Evolutionary conservation across 805 yeast species (phyloP).

Genomic region (Scheffersomyces ergatensis): DNA sequence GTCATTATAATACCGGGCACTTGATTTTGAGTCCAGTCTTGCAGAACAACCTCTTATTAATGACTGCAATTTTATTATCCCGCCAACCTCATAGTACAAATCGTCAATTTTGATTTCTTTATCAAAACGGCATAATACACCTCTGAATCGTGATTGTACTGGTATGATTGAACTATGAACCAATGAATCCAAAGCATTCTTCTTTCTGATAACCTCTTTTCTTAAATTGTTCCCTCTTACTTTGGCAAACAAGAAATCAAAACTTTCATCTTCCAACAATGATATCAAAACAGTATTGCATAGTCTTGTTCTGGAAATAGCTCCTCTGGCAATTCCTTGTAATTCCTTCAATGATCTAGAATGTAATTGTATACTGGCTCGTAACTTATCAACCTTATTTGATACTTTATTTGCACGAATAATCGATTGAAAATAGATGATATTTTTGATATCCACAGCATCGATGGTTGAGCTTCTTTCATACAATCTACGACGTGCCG

Average conservation of each 20-base stretch:
- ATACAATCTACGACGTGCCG: constrained; percentile 22
- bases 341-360: constrained; percentile 22
- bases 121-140: constrained; percentile 57
- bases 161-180: constrained; percentile 26
- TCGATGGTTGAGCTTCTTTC: constrained; percentile 12
- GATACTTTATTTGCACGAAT: constrained; percentile 37
- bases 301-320: constrained; percentile 37
- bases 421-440: constrained; percentile 35
- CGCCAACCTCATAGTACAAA: constrained; percentile 41
- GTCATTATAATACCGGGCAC: constrained; percentile 46
- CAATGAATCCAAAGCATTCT: constrained; percentile 11
- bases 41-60: constrained; percentile 45
- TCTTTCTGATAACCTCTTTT: constrained; percentile 15
- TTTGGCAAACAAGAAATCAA: constrained; percentile 40
- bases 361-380: constrained; percentile 5
- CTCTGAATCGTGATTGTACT: constrained; percentile 62
- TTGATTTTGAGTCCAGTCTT: constrained; percentile 34
- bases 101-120: constrained; percentile 55
- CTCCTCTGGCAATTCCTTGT: constrained; percentile 47
- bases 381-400: constrained; percentile 13
- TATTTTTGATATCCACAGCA: constrained; percentile 16
- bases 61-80: constrained; percentile 52
- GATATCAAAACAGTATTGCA: constrained; percentile 43
- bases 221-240: constrained; percentile 44
- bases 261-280: constrained; percentile 35